These are phyloP conservation scores for Nasturtium officinale DNA, from an alignment of 345 rosid genomes.

Conservation along the genomic window DNA sequence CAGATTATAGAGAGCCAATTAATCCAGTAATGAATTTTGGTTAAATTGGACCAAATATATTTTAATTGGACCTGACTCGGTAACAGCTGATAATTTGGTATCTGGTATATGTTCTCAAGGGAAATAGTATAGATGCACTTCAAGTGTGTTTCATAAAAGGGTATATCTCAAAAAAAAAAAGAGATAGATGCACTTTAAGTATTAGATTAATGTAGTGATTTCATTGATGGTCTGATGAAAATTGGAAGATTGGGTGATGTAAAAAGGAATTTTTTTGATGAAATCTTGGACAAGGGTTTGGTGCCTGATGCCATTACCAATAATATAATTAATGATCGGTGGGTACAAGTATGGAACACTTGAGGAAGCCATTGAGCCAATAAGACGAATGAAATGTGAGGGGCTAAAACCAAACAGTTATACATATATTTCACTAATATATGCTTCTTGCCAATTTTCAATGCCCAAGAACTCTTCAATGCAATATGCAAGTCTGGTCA, in stretches of 20 bases:
- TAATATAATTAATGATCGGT: conserved; percentile 1
- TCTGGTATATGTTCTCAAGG: not conserved
- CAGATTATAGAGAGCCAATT: too few relatives aligned
- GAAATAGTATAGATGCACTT: not conserved
- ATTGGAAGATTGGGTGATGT: conserved; percentile 5
- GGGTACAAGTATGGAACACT: conserved; percentile 12
- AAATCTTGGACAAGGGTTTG: conserved; percentile 19
- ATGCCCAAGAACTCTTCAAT: conserved; percentile 2
- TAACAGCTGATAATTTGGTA: not conserved
- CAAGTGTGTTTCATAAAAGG: too few relatives aligned
- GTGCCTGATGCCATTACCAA: conserved; percentile 6
- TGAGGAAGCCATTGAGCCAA: conserved; percentile 9
- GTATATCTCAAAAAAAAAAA: too few relatives aligned
- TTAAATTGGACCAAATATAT: too few relatives aligned
- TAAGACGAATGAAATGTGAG: conserved; percentile 8
- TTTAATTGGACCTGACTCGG: too few relatives aligned
- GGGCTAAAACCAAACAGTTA: conserved; percentile 15
- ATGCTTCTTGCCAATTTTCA: not conserved
- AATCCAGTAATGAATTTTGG: too few relatives aligned
- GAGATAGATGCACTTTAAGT: not conserved
- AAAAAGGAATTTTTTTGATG: conserved; percentile 1
- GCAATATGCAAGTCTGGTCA: conserved; percentile 12
- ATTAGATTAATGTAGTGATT: not conserved
- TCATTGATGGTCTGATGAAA: conserved; percentile 13
- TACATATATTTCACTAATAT: not conserved